Evolutionary conservation across 768 basidiomycete species (phyloP), one percentile per base, ranked within the genome.

Genomic region (Chalciporus piperatus): DNA sequence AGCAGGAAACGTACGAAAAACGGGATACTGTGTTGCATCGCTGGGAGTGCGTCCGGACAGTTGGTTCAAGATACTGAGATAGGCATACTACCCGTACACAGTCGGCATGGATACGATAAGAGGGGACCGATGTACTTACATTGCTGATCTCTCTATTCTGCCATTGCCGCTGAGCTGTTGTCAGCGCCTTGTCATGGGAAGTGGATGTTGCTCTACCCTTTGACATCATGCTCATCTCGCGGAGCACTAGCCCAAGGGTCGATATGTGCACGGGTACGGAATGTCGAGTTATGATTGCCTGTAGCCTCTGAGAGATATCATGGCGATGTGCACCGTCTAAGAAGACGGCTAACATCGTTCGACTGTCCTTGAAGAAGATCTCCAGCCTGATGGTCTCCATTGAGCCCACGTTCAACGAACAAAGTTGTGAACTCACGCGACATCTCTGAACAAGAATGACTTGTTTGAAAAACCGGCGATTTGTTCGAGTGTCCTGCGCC

Each of bases 1-100:
- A 37, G 11, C 38, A 8, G 20, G 48, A 41, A 32, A 60, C 87
- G 45, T 60, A 91, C 89, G 90, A 57, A 92, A 94, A 8, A 96
- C 83, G 0, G 93, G 94, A 69, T 94, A 97, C 59, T 95, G 92
- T 0, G 95, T 96, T 10, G 94, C 92, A 72, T 97, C 94, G 62
- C 87, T 92, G 1, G 93, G 92, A 3, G 94, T 97, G 19, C 94
- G 80, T 39, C 94, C 93, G 3, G 94, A 95, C 19, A 91, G 80
- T 65, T 96, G 92, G 59, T 97, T 97, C 48, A 97, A 72, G 49
- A 97, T 82, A 54, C 89, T 87, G 45, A 96, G 70, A 67, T 95
- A 96, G 1, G 89, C 86, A 66, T 92, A 96, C 92, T 95, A 50
- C 30, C 17, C 19, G 13, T 45, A 44, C 6, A 48, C 8, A 17